phyloP scores from a whole-genome alignment of 139 green algal species.

The Closterium sp. region DNA sequence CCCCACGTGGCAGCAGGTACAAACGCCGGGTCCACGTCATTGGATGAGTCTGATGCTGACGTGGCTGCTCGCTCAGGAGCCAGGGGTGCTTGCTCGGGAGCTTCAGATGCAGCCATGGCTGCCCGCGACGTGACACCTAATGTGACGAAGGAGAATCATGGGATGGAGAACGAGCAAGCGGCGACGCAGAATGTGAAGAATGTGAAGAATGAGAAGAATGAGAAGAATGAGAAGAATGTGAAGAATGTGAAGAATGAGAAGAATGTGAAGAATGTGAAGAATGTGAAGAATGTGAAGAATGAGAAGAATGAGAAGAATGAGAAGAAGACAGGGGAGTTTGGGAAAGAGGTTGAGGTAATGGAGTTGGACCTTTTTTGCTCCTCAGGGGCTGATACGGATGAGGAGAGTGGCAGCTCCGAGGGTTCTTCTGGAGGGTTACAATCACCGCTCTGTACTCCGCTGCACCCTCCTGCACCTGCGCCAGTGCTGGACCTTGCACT shows the following conservation, averaged over 20 bases:
- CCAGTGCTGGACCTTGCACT: neutral
- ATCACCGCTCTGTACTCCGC: neutral
- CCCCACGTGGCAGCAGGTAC: neutral
- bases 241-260: too few relatives aligned
- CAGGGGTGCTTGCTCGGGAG: neutral
- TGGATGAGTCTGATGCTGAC: neutral
- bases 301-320: too few relatives aligned
- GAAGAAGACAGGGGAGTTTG: too few relatives aligned
- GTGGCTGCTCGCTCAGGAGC: neutral
- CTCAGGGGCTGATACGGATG: too few relatives aligned
- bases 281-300: too few relatives aligned
- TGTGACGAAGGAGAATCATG: too few relatives aligned
- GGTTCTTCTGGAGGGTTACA: neutral
- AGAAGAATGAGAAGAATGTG: too few relatives aligned
- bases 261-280: too few relatives aligned
- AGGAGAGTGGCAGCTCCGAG: too few relatives aligned
- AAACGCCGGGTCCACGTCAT: neutral
- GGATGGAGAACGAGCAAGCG: neutral
- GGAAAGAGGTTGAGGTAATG: neutral
- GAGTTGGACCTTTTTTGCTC: neutral
- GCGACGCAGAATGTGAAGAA: neutral
- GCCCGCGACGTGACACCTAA: too few relatives aligned
- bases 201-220: neutral
- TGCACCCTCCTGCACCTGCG: neutral
- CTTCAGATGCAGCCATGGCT: neutral